A percentile compares a stretch with the other conserved stretches of the same genome.
phyloP scores from a whole-genome alignment of 495 filamentous ascomycete genomes.

The Tuber umbilicatum region DNA sequence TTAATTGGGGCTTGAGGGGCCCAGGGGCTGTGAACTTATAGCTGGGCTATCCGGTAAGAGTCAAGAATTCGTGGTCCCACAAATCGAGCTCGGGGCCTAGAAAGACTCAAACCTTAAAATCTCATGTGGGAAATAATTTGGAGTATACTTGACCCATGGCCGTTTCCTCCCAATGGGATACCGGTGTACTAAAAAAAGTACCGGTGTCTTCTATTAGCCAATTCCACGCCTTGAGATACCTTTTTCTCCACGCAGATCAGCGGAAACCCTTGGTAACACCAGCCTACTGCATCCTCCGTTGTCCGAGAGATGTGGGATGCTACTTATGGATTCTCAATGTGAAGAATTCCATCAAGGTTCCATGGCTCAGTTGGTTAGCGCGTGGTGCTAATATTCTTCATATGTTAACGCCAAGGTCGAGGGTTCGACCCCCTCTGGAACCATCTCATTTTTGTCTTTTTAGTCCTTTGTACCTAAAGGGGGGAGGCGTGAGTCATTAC shows the following conservation, averaged over 20 bases:
- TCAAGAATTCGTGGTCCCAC: neutral
- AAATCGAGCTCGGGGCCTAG: neutral
- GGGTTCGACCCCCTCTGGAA: conserved; percentile 33
- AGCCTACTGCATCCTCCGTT: neutral
- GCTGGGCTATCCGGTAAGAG: neutral
- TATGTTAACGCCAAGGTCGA: conserved; percentile 31
- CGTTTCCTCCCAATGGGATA: too few relatives aligned
- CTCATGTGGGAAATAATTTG: too few relatives aligned
- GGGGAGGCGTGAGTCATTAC: too few relatives aligned
- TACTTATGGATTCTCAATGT: neutral
- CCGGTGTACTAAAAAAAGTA: too few relatives aligned
- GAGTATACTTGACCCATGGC: too few relatives aligned
- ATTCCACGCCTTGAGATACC: too few relatives aligned
- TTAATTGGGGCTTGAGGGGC: neutral
- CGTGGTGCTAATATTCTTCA: neutral
- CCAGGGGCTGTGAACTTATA: neutral
- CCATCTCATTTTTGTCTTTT: conserved; percentile 9
- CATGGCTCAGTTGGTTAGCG: neutral
- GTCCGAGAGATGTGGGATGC: neutral
- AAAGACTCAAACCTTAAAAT: too few relatives aligned
- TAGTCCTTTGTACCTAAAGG: neutral
- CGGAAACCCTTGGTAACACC: too few relatives aligned
- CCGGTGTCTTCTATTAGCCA: too few relatives aligned
- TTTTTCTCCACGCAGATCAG: too few relatives aligned
- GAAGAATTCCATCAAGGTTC: neutral